Conservation (phyloP, 2,329 filamentous ascomycete species). For the Magnaporthiopsis rhizophila region DNA sequence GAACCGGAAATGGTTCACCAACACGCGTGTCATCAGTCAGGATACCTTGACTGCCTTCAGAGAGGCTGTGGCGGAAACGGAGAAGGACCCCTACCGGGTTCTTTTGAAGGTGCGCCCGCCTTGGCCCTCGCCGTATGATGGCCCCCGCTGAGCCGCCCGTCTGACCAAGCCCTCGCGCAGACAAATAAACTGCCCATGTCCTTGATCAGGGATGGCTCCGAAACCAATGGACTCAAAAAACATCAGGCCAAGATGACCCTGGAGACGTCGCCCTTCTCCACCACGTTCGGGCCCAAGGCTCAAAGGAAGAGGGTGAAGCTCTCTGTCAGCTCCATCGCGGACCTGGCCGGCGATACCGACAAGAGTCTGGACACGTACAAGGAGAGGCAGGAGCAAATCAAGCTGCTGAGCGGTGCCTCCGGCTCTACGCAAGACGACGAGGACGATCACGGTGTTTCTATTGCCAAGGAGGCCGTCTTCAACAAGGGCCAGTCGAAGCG, state of each 20-base stretch:
- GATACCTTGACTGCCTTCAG: slow-evolving; percentile 67
- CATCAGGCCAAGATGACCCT: slow-evolving; percentile 88
- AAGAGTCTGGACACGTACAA: slow-evolving; percentile 76
- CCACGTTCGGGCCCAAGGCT: slow-evolving; percentile 89
- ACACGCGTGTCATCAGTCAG: slow-evolving; percentile 83
- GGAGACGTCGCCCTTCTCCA: slow-evolving; percentile 75
- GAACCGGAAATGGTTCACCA: slow-evolving; percentile 96
- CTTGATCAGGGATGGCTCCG: slow-evolving; percentile 72
- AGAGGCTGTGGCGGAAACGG: slow-evolving; percentile 84
- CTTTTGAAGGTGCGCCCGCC: slow-evolving; percentile 59
- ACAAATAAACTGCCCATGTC: slow-evolving; percentile 90
- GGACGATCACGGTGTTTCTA: slow-evolving; percentile 39
- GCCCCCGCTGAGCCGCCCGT: not conserved
- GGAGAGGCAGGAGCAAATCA: slow-evolving; percentile 72
- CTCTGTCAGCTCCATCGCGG: slow-evolving; percentile 69
- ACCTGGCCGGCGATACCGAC: slow-evolving; percentile 71
- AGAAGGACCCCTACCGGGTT: slow-evolving; percentile 84
- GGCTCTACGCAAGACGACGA: slow-evolving; percentile 45
- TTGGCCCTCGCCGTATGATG: not conserved
- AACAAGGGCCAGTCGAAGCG: slow-evolving; percentile 91
- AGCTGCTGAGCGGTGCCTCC: slow-evolving; percentile 63
- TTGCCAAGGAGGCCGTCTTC: slow-evolving; percentile 80
- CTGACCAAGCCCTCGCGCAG: not conserved
- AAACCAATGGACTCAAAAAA: slow-evolving; percentile 78
- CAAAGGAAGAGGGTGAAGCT: slow-evolving; percentile 91